A percentile compares a stretch with the other conserved stretches of the same genome.
These are phyloP conservation scores for Arachis monticola DNA, from an alignment of 331 rosid species.

Conservation along the genomic window DNA sequence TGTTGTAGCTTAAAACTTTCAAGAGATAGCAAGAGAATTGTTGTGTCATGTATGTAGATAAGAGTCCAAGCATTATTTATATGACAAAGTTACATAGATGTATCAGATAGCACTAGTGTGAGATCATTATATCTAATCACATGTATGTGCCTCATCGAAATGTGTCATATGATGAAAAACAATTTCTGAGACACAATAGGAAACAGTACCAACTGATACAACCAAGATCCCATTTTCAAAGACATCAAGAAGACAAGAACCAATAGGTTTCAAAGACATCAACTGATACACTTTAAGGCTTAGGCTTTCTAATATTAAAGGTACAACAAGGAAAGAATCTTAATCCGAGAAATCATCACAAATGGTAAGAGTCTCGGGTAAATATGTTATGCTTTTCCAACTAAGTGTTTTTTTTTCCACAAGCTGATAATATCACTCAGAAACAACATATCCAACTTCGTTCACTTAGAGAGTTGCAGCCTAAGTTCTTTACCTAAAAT, in stretches of 20 bases:
- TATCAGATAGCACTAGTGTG: too few species aligned
- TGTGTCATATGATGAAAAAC: constrained; percentile 15
- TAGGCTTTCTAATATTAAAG: neutral
- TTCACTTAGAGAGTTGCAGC: neutral
- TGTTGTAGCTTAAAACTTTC: constrained; percentile 3
- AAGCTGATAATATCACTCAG: constrained; percentile 16
- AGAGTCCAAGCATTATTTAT: neutral
- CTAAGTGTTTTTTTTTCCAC: neutral
- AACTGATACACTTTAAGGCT: too few species aligned
- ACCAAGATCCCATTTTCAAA: constrained; percentile 14
- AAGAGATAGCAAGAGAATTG: neutral
- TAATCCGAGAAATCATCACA: constrained; percentile 18
- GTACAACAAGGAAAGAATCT: constrained; percentile 19
- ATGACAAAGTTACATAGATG: too few species aligned
- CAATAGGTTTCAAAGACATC: neutral
- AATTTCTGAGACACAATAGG: constrained; percentile 8
- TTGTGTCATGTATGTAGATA: too few species aligned
- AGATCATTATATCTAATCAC: constrained; percentile 1
- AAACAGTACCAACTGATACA: neutral
- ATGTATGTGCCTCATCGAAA: neutral
- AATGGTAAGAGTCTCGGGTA: neutral
- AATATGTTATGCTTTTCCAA: neutral
- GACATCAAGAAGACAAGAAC: constrained; percentile 14
- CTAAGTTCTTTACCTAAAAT: constrained; percentile 9
- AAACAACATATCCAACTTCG: constrained; percentile 23